Evolutionary conservation across 768 basidiomycete species (phyloP).

Genomic region (Agaricus bisporus): DNA sequence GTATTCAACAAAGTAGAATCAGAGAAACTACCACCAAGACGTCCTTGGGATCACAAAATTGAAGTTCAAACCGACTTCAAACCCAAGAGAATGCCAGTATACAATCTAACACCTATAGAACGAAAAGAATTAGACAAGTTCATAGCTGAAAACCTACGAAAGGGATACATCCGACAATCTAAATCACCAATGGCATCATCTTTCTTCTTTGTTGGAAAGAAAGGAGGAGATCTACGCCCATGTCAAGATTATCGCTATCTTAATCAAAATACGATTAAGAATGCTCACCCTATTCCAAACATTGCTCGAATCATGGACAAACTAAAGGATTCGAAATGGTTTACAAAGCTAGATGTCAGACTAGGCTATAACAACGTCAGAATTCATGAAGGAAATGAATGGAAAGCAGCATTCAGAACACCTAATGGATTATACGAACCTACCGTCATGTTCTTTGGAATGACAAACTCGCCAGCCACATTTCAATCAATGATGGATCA

Average conservation of each 20-base stretch:
- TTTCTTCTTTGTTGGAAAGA: conserved; percentile 20
- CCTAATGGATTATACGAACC: conserved; percentile 14
- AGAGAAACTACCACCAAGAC: background rate
- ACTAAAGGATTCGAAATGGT: conserved; percentile 5
- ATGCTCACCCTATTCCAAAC: conserved; percentile 28
- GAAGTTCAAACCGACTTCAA: background rate
- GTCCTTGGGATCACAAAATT: conserved; percentile 6
- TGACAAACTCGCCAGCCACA: conserved; percentile 12
- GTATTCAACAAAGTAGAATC: background rate
- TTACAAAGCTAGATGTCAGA: conserved; percentile 6
- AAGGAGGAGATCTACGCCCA: conserved; percentile 16
- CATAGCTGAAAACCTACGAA: conserved; percentile 1
- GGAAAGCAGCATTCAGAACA: conserved; percentile 7
- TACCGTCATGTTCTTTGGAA: conserved; percentile 16
- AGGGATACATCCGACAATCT: conserved; percentile 3
- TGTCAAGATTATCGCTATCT: conserved; percentile 27
- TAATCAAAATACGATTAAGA: conserved; percentile 25
- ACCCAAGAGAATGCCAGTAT: background rate
- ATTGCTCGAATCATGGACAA: conserved; percentile 24
- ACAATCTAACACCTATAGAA: conserved; percentile 16
- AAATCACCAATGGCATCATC: conserved; percentile 8
- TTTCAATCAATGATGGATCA: conserved; percentile 15
- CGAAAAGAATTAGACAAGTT: conserved; percentile 10
- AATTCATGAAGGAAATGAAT: conserved; percentile 4
- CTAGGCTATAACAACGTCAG: conserved; percentile 4